Conservation (phyloP, 257 asterid genomes). For the Nicotiana undulata region DNA sequence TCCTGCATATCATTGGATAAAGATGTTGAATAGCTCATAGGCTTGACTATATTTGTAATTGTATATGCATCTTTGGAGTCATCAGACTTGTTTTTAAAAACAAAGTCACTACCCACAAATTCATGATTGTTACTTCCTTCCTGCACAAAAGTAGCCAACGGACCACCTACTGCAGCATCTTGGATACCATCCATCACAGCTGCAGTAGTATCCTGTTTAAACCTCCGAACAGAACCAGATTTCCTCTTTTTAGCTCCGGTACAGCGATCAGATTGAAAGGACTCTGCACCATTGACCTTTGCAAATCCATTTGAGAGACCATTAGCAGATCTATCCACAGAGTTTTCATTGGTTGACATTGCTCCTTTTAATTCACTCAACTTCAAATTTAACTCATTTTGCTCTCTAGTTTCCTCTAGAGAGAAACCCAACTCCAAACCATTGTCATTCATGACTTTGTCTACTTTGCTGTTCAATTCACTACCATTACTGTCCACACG, state of each 20-base stretch:
- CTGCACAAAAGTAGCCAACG: conserved; percentile 24
- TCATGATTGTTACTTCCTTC: conserved; percentile 26
- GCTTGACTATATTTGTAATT: conserved; percentile 63
- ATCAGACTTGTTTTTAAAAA: conserved; percentile 31
- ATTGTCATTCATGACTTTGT: conserved; percentile 34
- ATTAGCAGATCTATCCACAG: conserved; percentile 22
- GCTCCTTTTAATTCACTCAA: conserved; percentile 58
- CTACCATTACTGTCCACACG: not conserved
- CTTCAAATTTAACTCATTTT: conserved; percentile 45
- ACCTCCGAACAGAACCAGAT: conserved; percentile 85
- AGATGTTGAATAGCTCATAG: conserved; percentile 56
- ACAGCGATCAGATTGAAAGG: conserved; percentile 44
- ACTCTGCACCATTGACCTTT: conserved; percentile 32
- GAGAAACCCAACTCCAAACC: conserved; percentile 21
- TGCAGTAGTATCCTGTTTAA: conserved; percentile 48
- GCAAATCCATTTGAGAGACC: conserved; percentile 27
- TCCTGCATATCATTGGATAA: conserved; percentile 48
- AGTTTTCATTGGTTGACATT: conserved; percentile 15
- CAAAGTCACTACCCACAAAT: conserved; percentile 18
- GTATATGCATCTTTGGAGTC: conserved; percentile 40
- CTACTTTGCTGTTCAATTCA: conserved; percentile 23
- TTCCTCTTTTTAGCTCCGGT: conserved; percentile 84
- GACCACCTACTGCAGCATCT: conserved; percentile 19
- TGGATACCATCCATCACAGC: conserved; percentile 23
- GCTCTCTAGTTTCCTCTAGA: conserved; percentile 32